Percentiles rank a stretch among this genome's conserved stretches.
Conservation (phyloP, 495 filamentous ascomycete species). For the Chaetomium cochliodes region DNA sequence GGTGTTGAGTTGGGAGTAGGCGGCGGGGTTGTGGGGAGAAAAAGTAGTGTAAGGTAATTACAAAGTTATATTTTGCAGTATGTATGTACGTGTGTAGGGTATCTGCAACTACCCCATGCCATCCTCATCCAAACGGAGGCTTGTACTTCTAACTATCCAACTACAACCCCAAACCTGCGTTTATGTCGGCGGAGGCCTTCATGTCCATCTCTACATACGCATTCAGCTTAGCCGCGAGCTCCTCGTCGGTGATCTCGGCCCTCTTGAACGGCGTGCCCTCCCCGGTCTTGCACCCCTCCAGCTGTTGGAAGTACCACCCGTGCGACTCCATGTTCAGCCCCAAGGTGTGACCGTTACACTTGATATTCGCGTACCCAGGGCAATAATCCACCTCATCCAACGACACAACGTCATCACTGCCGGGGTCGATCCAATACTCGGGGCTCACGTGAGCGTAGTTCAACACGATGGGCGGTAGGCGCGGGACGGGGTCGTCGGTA, state of each 20-base stretch:
- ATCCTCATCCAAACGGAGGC: no score
- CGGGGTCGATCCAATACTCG: conserved; percentile 58
- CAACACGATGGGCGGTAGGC: conserved; percentile 55
- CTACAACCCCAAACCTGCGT: conserved; percentile 12
- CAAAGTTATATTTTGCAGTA: background rate
- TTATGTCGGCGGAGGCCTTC: conserved; percentile 15
- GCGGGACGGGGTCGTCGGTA: conserved; percentile 63
- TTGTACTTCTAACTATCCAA: no score
- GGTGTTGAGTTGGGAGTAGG: background rate
- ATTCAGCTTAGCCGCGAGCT: conserved; percentile 35
- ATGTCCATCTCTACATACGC: conserved; percentile 33
- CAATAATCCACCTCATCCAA: conserved; percentile 40
- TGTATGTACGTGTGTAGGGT: background rate
- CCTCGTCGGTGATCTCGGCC: conserved; percentile 31
- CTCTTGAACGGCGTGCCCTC: conserved; percentile 26
- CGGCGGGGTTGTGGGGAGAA: background rate
- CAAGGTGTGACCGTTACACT: conserved; percentile 42
- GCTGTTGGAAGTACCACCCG: conserved; percentile 40
- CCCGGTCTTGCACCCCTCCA: conserved; percentile 32
- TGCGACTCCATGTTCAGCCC: conserved; percentile 39
- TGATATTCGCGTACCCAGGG: conserved; percentile 37
- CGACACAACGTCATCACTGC: conserved; percentile 28
- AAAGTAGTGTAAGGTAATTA: background rate
- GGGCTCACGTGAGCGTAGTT: conserved; percentile 64
- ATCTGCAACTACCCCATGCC: background rate